Evolutionary conservation across 441 rosid species (phyloP), one percentile per base, ranked within the genome.

Genomic region (Gossypium davidsonii): DNA sequence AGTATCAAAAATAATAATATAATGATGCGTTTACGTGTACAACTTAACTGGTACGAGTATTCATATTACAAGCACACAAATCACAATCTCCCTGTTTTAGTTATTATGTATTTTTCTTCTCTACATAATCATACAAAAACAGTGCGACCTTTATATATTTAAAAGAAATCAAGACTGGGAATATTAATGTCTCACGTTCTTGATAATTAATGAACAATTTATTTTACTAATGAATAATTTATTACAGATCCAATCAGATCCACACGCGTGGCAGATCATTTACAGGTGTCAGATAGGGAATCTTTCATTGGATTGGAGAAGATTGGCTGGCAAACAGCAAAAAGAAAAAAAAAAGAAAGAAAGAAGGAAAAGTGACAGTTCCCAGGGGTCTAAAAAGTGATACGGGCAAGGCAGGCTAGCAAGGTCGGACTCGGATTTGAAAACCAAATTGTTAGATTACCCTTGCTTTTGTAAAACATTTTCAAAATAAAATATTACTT

Each of bases 211-310:
- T 42, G 48, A 42, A 42, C 12, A 9, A 9, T 42, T 42, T 9
- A 7, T 42, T 42, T 42, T 42, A 9, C 11, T 42, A 42, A 42
- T 42, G 48, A 42, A 42, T 9, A 8, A 42, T 10, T 9, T 42
- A 8, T 42, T 42, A 2, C 1, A 2, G 12, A 2, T 10, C 49
- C 49, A 8, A 1, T 39, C 11, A 11, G 3, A 44, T 2, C 2
- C 5, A 3, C 1, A 5, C 75, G n/a, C 79, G 67, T 49, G 67
- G 61, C 42, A 26, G 2, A 2, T 0, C 4, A 44, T 44, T 0
- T 0, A 56, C 70, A 4, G 6, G 67, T 59, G 73, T 65, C 70
- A 56, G 72, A 6, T 74, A 26, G 18, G 28, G 72, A 72, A 77
- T 77, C 78, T 56, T 52, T 76, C 9, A 14, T 42, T 28, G 23